phyloP scores from a whole-genome alignment of 208 protist species.

The Eutreptiella sp. region DNA sequence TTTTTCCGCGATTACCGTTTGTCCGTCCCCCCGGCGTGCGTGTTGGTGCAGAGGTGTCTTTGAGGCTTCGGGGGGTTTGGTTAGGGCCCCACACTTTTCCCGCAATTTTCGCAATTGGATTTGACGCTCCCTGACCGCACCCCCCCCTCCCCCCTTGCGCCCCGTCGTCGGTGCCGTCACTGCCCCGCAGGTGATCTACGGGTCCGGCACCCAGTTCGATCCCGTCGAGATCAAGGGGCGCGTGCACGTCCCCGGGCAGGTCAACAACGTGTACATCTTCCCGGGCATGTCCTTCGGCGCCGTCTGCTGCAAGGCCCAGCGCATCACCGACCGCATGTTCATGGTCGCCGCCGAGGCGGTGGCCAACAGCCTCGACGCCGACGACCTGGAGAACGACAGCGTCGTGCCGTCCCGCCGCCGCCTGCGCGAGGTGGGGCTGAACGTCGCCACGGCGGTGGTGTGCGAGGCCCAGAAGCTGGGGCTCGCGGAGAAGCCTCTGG shows the following conservation, averaged over 20 bases:
- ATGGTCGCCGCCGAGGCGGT: conserved; percentile 60
- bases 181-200: too few species aligned
- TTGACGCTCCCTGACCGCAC: too few species aligned
- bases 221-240: conserved; percentile 68
- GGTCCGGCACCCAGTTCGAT: conserved; percentile 88
- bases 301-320: conserved; percentile 27
- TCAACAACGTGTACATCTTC: conserved; percentile 95
- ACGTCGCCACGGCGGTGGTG: conserved; percentile 12
- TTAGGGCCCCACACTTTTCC: too few species aligned
- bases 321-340: conserved; percentile 82
- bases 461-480: background rate
- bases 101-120: too few species aligned
- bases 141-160: too few species aligned
- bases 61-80: too few species aligned
- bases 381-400: conserved; percentile 51
- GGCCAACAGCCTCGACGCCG: conserved; percentile 47
- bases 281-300: conserved; percentile 84
- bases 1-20: too few species aligned
- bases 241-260: conserved; percentile 75
- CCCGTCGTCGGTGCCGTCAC: too few species aligned
- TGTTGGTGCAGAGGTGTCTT: too few species aligned
- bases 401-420: conserved; percentile 15
- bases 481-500: background rate
- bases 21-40: too few species aligned
- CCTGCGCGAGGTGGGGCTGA: conserved; percentile 28